A percentile compares a stretch with the other conserved stretches of the same genome.
Evolutionary conservation across 2,329 filamentous ascomycete genomes (phyloP).

Genomic region (Fusarium sp.): DNA sequence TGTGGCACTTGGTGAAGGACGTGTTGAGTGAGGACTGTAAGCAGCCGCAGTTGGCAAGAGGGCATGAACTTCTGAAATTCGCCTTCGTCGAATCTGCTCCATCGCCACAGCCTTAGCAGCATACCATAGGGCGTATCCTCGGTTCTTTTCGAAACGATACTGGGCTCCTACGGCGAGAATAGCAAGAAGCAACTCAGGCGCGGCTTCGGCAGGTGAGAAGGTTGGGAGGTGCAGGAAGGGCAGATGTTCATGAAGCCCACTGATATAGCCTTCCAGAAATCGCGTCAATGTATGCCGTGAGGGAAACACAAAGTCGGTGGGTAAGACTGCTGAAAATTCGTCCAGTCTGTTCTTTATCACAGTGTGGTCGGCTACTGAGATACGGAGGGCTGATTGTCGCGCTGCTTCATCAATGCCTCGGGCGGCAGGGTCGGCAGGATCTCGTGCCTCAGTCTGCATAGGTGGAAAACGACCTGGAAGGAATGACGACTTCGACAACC

Average conservation of each 20-base stretch:
- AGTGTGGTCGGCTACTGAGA: slow-evolving; percentile 66
- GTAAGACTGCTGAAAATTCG: slow-evolving; percentile 70
- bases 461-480: slow-evolving; percentile 68
- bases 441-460: slow-evolving; percentile 64
- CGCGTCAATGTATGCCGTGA: slow-evolving; percentile 75
- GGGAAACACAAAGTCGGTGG: slow-evolving; percentile 73
- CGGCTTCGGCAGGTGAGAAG: slow-evolving; percentile 70
- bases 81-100: slow-evolving; percentile 68
- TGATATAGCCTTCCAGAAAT: slow-evolving; percentile 77
- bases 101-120: slow-evolving; percentile 68
- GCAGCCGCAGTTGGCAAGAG: slow-evolving; percentile 67
- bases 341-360: slow-evolving; percentile 69
- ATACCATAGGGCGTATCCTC: slow-evolving; percentile 71
- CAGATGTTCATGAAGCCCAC: slow-evolving; percentile 70
- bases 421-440: slow-evolving; percentile 46
- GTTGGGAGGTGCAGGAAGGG: slow-evolving; percentile 76
- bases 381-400: slow-evolving; percentile 56
- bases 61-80: slow-evolving; percentile 68
- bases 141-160: slow-evolving; percentile 71
- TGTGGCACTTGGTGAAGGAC: slow-evolving; percentile 67
- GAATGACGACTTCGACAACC: slow-evolving; percentile 60
- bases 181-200: slow-evolving; percentile 74
- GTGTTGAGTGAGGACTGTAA: slow-evolving; percentile 70
- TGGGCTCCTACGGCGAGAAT: slow-evolving; percentile 75
- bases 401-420: slow-evolving; percentile 49